Evolutionary conservation across 352 stramenopile species (phyloP).

Genomic region (Phytophthora fragariaefolia): DNA sequence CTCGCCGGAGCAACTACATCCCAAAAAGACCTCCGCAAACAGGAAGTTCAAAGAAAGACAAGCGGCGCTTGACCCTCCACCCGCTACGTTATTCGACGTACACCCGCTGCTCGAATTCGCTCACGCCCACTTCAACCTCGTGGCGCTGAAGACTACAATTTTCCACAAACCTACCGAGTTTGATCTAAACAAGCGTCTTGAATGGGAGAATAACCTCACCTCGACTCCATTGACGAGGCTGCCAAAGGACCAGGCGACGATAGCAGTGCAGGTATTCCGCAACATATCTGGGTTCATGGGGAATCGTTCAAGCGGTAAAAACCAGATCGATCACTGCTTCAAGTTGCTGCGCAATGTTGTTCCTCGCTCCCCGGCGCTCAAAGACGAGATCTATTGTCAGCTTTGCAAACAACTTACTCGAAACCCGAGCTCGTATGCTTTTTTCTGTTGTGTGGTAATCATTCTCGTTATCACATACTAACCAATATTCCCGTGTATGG

Average conservation of each 20-base stretch:
- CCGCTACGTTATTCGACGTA: conserved; percentile 21
- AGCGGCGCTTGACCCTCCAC: conserved; percentile 7
- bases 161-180: conserved; percentile 41
- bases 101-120: conserved; percentile 56
- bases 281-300: conserved; percentile 87
- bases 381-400: conserved; percentile 86
- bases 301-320: conserved; percentile 67
- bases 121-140: conserved; percentile 44
- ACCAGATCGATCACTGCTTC: conserved; percentile 68
- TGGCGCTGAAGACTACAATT: conserved; percentile 17
- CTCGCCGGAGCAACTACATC: conserved; percentile 13
- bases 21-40: conserved; percentile 23
- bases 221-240: conserved; percentile 56
- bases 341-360: conserved; percentile 80
- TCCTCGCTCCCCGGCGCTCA: conserved; percentile 53
- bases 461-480: conserved; percentile 5
- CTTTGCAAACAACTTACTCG: conserved; percentile 78
- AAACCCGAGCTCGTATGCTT: conserved; percentile 57
- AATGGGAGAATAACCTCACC: conserved; percentile 70
- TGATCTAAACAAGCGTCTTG: conserved; percentile 57
- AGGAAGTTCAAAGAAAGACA: conserved; percentile 20
- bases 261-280: conserved; percentile 71
- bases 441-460: background rate
- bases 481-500: background rate
- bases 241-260: conserved; percentile 46